Percentiles rank a stretch among this genome's conserved stretches.
Conservation (phyloP, 2,329 filamentous ascomycete genomes). For the Calonectria hawksworthii region DNA sequence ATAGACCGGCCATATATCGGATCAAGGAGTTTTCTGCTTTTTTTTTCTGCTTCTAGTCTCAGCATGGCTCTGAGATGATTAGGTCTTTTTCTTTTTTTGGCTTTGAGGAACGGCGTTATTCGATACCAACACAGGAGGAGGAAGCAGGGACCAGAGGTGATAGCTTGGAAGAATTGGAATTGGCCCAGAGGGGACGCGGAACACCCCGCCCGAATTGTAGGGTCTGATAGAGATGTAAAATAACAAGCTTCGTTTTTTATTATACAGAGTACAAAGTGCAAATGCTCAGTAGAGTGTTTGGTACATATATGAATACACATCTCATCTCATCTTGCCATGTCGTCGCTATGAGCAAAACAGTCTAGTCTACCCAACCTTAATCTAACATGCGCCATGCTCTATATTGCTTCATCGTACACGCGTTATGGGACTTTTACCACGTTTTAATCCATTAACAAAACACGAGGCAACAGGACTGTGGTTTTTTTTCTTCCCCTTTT, state of each 20-base stretch:
- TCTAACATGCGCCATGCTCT: conserved; percentile 5
- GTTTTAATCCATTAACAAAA: conserved; percentile 6
- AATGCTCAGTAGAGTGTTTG: conserved; percentile 29
- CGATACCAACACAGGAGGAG: conserved; percentile 18
- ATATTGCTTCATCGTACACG: conserved; percentile 6
- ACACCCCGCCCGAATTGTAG: too few relatives aligned
- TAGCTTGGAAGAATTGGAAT: not conserved
- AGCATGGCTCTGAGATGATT: not conserved
- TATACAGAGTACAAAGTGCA: conserved; percentile 21
- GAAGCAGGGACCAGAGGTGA: not conserved
- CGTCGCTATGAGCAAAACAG: not conserved
- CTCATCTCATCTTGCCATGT: conserved; percentile 12
- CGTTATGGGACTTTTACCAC: not conserved
- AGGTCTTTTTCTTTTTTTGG: not conserved
- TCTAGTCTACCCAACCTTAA: conserved; percentile 2
- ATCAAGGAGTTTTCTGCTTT: not conserved
- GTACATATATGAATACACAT: conserved; percentile 25
- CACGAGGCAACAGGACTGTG: not conserved
- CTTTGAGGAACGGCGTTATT: conserved; percentile 18
- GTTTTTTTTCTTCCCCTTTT: not conserved
- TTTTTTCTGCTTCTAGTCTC: not conserved
- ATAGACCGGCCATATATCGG: conserved; percentile 16
- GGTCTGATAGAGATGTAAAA: conserved; percentile 13
- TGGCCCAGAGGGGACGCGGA: not conserved
- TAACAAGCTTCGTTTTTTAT: not conserved